phyloP scores from a whole-genome alignment of 371 early-diverging fungal species.

The Mucor piriformis region DNA sequence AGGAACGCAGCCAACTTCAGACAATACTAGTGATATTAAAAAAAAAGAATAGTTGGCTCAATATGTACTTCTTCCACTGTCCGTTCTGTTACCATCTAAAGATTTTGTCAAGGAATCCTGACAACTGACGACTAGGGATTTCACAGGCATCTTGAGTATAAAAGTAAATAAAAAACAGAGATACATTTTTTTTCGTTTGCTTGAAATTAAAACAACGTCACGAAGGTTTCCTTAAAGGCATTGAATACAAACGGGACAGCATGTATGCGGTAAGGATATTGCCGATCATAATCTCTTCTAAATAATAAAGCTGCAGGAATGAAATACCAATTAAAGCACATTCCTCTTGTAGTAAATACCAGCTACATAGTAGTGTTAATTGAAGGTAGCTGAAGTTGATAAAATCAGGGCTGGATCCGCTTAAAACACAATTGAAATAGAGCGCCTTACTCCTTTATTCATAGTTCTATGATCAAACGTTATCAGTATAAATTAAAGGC shows the following conservation, averaged over 20 bases:
- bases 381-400: too few species aligned
- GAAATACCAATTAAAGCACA: not conserved
- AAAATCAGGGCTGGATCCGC: too few species aligned
- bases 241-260: too few species aligned
- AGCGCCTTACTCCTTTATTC: too few species aligned
- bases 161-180: not conserved
- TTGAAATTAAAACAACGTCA: not conserved
- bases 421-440: too few species aligned
- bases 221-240: not conserved
- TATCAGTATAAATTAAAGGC: too few species aligned
- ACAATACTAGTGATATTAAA: conserved; percentile 23
- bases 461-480: not conserved
- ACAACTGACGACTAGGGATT: conserved; percentile 38
- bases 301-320: not conserved
- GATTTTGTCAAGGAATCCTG: conserved; percentile 42
- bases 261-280: not conserved
- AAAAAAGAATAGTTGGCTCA: not conserved
- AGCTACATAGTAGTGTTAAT: too few species aligned
- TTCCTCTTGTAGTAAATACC: too few species aligned
- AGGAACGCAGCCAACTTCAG: conserved; percentile 42
- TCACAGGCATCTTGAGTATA: conserved; percentile 18
- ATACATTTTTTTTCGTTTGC: not conserved
- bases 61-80: too few species aligned
- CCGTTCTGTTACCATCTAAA: conserved; percentile 50
- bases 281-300: not conserved